Evolutionary conservation across 768 basidiomycete genomes (phyloP).

Genomic region (Coprinopsis strossmayeri): DNA sequence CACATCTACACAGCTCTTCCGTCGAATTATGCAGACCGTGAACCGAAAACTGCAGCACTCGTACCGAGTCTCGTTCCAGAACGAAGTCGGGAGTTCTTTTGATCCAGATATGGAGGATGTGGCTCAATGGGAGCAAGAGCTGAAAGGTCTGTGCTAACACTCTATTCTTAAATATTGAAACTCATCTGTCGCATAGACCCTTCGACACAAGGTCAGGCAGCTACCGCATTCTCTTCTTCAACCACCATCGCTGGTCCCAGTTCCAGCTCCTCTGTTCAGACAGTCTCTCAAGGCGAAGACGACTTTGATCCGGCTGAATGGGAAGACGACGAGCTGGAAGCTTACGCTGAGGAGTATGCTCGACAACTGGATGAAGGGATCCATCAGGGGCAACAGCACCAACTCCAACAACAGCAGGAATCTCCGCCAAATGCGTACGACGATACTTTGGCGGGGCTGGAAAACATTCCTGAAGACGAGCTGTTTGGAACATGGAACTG

Average conservation of each 20-base stretch:
- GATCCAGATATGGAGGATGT: slow-evolving; percentile 69
- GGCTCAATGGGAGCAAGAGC: slow-evolving; percentile 51
- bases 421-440: slow-evolving; percentile 40
- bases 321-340: slow-evolving; percentile 51
- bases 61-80: slow-evolving; percentile 57
- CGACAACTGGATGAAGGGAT: slow-evolving; percentile 17
- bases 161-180: too few species aligned
- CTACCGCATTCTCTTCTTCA: neutral
- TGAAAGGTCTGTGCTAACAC: too few species aligned
- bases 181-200: too few species aligned
- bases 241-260: neutral
- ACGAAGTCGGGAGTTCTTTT: slow-evolving; percentile 70
- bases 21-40: slow-evolving; percentile 54
- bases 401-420: slow-evolving; percentile 51
- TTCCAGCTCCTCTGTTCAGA: slow-evolving; percentile 3
- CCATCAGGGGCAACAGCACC: slow-evolving; percentile 36
- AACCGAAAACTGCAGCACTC: slow-evolving; percentile 42
- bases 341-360: slow-evolving; percentile 51
- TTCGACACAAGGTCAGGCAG: too few species aligned
- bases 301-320: slow-evolving; percentile 37
- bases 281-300: slow-evolving; percentile 3
- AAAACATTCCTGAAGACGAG: slow-evolving; percentile 38
- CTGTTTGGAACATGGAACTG: slow-evolving; percentile 24
- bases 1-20: slow-evolving; percentile 46
- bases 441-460: slow-evolving; percentile 38